Base-by-base conservation (phyloP, 2,329 filamentous ascomycete genomes). In the Orbilia javanica region DNA sequence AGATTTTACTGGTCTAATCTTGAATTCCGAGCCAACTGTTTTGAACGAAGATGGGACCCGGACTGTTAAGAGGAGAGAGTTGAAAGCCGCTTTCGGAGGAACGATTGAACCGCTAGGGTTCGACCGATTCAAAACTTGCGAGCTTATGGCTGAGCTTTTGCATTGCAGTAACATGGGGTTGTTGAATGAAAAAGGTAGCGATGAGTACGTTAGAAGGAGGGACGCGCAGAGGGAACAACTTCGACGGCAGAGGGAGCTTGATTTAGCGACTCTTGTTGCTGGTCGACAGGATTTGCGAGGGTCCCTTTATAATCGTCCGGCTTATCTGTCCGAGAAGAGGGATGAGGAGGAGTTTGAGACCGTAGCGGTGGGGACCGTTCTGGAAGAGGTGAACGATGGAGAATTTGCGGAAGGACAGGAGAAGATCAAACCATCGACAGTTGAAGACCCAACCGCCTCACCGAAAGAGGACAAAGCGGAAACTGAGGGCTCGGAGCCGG, bases 91-190 rank as follows among this genome's bases (percentile, higher is more conserved):
- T 0, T 99, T 97, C 86, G 94, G 94, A 65, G 89, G 91, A 53
- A 93, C 92, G 84, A 94, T 99, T 65, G 94, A 98, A 84, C 95
- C 96, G 3, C 88, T 99, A 8, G 96, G 96, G 1, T 99, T 99
- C 83, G 96, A 99, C 84, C 89, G 96, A 20, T 99, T 99, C 87
- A 99, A 99, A 87, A 98, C 96, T 0, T 99, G 96, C 84, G 96
- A 99, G 85, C 87, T 99, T 76, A 98, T 99, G 96, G 96, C 96
- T 0, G 96, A 99, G 84, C 87, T 99, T 52, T 86, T 99, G 44
- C 96, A 99, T 84, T 99, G 96, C 85, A 98, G 95, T 84, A 99
- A 99, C 83, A 99, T 99, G 96, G 94, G 93, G 4, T 86, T 99
- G 39, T 86, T 99, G 80, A 99, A 99, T 83, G 94, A 98, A 83